Percentiles rank a stretch among this genome's conserved stretches.
Evolutionary conservation across 2,329 filamentous ascomycete genomes (phyloP).

Genomic region (Curvularia sp.): DNA sequence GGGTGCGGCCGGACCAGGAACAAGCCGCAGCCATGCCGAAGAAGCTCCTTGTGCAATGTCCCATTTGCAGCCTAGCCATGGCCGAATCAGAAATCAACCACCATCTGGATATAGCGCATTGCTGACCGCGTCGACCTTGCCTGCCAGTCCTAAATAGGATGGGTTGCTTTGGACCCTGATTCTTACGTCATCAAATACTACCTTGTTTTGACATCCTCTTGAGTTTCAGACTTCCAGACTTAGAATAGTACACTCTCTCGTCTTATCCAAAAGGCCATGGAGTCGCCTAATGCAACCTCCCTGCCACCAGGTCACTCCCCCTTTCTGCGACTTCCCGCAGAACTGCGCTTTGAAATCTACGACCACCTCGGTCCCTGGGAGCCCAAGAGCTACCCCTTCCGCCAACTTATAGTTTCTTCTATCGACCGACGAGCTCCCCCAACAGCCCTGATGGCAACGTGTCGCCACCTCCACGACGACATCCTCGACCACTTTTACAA

Average conservation of each 20-base stretch:
- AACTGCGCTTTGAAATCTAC: conserved; percentile 28
- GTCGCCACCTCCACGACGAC: conserved; percentile 18
- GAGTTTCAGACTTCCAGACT: background rate
- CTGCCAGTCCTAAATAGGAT: background rate
- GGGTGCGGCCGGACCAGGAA: conserved; percentile 18
- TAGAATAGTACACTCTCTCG: too few species aligned
- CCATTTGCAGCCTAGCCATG: conserved; percentile 47
- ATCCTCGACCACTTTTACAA: conserved; percentile 23
- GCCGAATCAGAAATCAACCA: conserved; percentile 48
- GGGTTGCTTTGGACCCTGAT: conserved; percentile 5
- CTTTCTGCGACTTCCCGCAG: conserved; percentile 21
- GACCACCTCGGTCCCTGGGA: conserved; percentile 15
- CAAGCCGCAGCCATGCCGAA: conserved; percentile 24
- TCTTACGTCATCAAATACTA: conserved; percentile 19
- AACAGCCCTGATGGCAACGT: conserved; percentile 17
- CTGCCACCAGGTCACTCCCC: background rate
- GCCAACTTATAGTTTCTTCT: conserved; percentile 17
- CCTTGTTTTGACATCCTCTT: background rate
- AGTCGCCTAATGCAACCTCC: background rate
- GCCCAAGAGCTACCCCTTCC: conserved; percentile 25
- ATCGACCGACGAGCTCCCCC: conserved; percentile 22
- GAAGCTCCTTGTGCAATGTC: conserved; percentile 46
- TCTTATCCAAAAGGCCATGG: background rate
- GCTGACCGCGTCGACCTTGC: conserved; percentile 4
- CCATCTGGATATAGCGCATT: conserved; percentile 49